Conservation (phyloP, 306 rosid species). For the Cucumis hystrix region DNA sequence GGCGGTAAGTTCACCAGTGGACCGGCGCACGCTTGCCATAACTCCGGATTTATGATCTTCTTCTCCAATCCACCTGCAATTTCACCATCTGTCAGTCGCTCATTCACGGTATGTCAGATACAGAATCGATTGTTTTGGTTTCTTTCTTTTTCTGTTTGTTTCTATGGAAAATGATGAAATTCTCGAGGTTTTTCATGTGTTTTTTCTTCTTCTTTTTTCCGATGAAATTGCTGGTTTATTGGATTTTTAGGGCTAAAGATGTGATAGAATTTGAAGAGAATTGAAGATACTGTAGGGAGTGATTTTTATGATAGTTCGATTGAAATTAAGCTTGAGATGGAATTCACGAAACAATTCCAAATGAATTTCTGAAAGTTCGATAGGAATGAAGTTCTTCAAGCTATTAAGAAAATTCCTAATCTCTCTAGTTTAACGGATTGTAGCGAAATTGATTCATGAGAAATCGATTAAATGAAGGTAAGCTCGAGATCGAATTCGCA, state of each 20-base stretch:
- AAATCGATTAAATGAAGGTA: background rate
- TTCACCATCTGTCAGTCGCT: constrained; percentile 16
- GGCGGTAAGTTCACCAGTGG: constrained; percentile 81
- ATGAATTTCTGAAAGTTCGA: background rate
- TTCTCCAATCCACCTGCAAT: constrained; percentile 26
- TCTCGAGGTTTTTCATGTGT: background rate
- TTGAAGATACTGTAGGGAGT: background rate
- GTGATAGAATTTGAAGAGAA: background rate
- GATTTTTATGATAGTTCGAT: background rate
- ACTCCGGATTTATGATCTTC: constrained; percentile 65
- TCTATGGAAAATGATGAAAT: constrained; percentile 6
- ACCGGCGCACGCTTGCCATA: constrained; percentile 99
- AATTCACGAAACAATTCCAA: background rate
- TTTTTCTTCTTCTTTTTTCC: background rate
- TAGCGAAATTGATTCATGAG: background rate
- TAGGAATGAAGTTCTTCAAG: background rate
- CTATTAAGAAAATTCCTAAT: background rate
- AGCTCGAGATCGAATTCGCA: background rate
- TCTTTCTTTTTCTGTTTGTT: constrained; percentile 4
- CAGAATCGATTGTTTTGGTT: background rate
- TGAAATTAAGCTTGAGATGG: background rate
- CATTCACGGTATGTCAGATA: constrained; percentile 1
- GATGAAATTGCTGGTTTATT: background rate
- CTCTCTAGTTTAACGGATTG: background rate
- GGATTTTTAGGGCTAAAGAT: background rate